phyloP scores from a whole-genome alignment of 2,329 filamentous ascomycete genomes.

The Fusarium sp. region DNA sequence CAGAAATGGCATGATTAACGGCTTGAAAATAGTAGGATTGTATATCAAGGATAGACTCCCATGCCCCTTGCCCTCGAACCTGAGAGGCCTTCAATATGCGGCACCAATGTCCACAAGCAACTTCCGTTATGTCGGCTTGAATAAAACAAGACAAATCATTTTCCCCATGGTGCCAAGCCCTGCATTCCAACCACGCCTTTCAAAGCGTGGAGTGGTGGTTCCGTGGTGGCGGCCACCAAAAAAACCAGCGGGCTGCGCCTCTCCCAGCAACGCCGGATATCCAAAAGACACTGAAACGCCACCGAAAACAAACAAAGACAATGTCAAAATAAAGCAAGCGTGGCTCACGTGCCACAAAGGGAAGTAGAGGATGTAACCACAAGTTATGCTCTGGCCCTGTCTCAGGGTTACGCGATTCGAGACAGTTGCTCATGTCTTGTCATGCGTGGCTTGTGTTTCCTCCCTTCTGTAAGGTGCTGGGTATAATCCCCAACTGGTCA shows the following conservation, averaged over 20 bases:
- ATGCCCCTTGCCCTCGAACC: conserved; percentile 4
- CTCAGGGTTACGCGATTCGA: background rate
- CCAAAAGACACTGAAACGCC: conserved; percentile 37
- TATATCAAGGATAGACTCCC: conserved; percentile 35
- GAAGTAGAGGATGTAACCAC: background rate
- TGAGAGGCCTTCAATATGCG: conserved; percentile 7
- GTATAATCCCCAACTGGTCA: conserved; percentile 3
- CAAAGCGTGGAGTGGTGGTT: background rate
- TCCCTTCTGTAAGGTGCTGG: background rate
- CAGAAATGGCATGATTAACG: background rate
- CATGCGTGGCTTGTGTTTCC: background rate
- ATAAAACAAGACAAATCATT: conserved; percentile 8
- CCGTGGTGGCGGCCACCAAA: conserved; percentile 12
- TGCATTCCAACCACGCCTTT: conserved; percentile 8
- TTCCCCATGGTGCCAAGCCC: background rate
- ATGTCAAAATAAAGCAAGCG: background rate
- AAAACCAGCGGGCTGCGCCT: conserved; percentile 18
- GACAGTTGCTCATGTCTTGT: background rate
- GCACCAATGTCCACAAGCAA: conserved; percentile 19
- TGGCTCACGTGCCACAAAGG: background rate
- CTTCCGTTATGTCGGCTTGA: conserved; percentile 11
- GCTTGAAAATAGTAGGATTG: conserved; percentile 26
- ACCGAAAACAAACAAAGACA: conserved; percentile 12
- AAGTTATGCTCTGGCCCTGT: background rate
- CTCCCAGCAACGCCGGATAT: conserved; percentile 38